These are phyloP conservation scores for Silene coronaria DNA, from an alignment of 179 eudicot genomes.

Conservation along the genomic window DNA sequence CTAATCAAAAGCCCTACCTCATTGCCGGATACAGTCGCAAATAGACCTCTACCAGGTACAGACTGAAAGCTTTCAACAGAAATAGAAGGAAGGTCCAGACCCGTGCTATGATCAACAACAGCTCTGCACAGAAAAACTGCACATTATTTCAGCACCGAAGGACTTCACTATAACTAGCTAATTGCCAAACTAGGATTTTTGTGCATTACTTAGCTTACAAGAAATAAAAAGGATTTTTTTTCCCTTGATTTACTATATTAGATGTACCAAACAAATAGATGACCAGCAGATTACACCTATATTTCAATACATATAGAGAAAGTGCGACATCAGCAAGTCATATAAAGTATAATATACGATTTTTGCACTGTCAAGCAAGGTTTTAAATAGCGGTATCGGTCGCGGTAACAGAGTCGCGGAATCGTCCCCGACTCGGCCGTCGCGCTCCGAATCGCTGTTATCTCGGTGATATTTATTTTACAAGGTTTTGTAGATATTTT, in stretches of 20 bases:
- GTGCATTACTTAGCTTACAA: background rate
- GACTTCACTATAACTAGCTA: background rate
- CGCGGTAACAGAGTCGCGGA: too few species aligned
- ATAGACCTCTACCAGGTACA: slow-evolving; percentile 92
- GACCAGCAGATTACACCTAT: background rate
- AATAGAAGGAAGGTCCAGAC: slow-evolving; percentile 69
- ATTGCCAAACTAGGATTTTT: background rate
- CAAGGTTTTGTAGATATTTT: too few species aligned
- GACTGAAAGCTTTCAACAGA: slow-evolving; percentile 84
- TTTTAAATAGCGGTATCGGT: too few species aligned
- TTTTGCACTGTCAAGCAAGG: background rate
- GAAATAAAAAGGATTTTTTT: background rate
- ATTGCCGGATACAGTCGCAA: slow-evolving; percentile 68
- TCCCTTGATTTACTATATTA: background rate
- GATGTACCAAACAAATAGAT: background rate
- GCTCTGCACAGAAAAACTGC: slow-evolving; percentile 56
- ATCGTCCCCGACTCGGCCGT: too few species aligned
- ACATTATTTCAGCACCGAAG: slow-evolving; percentile 3
- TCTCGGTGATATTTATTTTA: too few species aligned
- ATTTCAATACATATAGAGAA: background rate
- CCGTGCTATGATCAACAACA: slow-evolving; percentile 82
- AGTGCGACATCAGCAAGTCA: background rate
- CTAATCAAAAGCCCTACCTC: slow-evolving; percentile 51
- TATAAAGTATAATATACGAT: background rate
- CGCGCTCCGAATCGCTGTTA: too few species aligned